phyloP scores from a whole-genome alignment of 75 land plant genomes.

The Pinus albicaulis region DNA sequence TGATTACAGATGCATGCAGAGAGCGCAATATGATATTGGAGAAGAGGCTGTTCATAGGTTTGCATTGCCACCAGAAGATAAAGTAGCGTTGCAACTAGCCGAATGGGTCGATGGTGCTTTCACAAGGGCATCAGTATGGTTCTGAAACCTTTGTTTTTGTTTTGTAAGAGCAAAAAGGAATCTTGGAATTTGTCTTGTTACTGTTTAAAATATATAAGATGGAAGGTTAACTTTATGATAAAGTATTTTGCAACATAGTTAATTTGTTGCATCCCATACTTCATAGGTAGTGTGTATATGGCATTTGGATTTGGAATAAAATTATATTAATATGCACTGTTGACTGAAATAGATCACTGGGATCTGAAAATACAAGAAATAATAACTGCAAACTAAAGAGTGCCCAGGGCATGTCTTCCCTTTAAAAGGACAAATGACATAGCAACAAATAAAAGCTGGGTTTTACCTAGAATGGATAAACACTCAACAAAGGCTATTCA shows the following conservation, averaged over 20 bases:
- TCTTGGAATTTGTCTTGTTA: background rate
- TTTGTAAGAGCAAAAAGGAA: background rate
- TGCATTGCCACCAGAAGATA: conserved; percentile 87
- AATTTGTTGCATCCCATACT: background rate
- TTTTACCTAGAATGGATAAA: too few species aligned
- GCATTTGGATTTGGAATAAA: background rate
- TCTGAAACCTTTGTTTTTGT: background rate
- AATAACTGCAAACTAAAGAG: too few species aligned
- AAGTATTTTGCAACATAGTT: background rate
- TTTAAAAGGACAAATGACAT: too few species aligned
- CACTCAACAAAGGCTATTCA: too few species aligned
- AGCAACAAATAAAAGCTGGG: too few species aligned
- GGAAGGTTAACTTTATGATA: background rate
- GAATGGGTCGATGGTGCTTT: conserved; percentile 92
- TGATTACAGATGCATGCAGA: conserved; percentile 84
- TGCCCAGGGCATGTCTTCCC: too few species aligned
- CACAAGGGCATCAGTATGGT: conserved; percentile 72
- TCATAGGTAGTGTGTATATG: background rate
- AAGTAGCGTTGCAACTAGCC: conserved; percentile 79
- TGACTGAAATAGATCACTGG: too few species aligned
- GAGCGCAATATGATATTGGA: conserved; percentile 89
- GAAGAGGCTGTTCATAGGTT: conserved; percentile 92
- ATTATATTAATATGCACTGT: too few species aligned
- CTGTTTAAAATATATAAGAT: background rate
- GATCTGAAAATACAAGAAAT: too few species aligned